A percentile compares a stretch with the other conserved stretches of the same genome.
These are phyloP conservation scores for Boletus tylopilopsis DNA, from an alignment of 768 basidiomycete species.

Conservation along the genomic window DNA sequence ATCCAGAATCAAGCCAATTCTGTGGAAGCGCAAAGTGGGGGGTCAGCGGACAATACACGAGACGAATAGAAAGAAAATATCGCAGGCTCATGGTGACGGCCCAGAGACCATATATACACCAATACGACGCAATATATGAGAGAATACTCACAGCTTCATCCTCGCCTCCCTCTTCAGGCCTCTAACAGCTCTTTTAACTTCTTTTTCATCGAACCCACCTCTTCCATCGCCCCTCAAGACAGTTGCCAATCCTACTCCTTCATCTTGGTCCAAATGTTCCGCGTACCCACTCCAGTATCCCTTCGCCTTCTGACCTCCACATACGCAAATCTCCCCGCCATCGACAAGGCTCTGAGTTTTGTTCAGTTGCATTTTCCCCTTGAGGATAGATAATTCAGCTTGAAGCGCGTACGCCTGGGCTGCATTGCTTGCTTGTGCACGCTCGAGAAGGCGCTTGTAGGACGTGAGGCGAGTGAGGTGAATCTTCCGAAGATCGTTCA, in stretches of 20 bases:
- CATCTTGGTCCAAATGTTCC: constrained; percentile 42
- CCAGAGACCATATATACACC: neutral
- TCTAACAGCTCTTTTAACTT: constrained; percentile 61
- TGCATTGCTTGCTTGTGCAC: constrained; percentile 72
- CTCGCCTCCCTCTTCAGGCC: constrained; percentile 61
- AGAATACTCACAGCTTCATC: constrained; percentile 62
- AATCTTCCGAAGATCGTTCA: constrained; percentile 38
- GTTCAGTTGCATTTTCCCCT: constrained; percentile 36
- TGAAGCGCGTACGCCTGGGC: constrained; percentile 84
- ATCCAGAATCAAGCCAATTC: constrained; percentile 30
- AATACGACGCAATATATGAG: neutral
- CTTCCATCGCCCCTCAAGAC: constrained; percentile 45
- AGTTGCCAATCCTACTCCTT: constrained; percentile 39
- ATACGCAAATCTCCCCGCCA: constrained; percentile 38
- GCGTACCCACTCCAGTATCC: constrained; percentile 75
- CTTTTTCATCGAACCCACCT: constrained; percentile 67
- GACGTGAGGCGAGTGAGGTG: constrained; percentile 59
- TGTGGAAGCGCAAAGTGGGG: neutral
- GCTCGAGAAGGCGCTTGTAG: constrained; percentile 78
- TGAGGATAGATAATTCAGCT: constrained; percentile 70
- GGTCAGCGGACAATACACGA: constrained; percentile 6
- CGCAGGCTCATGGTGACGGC: neutral
- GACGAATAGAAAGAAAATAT: neutral
- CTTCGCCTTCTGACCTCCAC: constrained; percentile 58
- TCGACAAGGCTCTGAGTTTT: constrained; percentile 9